Conservation (phyloP, 148 eudicot species). For the Suaeda aralocaspica region DNA sequence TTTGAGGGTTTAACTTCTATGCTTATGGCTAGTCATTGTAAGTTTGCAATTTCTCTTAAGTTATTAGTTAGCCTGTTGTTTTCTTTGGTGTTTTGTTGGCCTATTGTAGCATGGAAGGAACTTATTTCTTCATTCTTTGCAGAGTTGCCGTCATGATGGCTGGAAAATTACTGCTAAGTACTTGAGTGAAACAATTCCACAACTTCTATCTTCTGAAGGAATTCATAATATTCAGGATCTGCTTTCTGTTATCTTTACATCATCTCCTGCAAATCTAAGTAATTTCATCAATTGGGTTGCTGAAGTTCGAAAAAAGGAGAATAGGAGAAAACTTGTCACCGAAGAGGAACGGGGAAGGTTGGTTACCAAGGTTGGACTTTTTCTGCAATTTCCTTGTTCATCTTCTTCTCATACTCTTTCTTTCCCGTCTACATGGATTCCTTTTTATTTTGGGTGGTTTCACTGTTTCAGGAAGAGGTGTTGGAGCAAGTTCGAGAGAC, state of each 20-base stretch:
- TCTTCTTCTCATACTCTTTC: background rate
- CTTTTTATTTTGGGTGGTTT: background rate
- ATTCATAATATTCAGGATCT: slow-evolving; percentile 34
- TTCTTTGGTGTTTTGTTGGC: background rate
- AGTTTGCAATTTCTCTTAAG: background rate
- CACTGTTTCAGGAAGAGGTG: slow-evolving; percentile 38
- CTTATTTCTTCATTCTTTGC: slow-evolving; percentile 11
- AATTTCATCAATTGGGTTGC: slow-evolving; percentile 46
- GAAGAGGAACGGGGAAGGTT: slow-evolving; percentile 41
- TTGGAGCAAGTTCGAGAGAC: slow-evolving; percentile 45
- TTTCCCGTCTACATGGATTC: background rate
- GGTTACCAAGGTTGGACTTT: slow-evolving; percentile 30
- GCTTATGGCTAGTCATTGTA: background rate
- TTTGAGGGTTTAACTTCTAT: background rate
- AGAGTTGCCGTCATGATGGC: slow-evolving; percentile 41
- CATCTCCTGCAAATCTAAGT: slow-evolving; percentile 32
- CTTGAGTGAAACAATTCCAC: slow-evolving; percentile 34
- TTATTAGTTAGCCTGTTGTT: background rate
- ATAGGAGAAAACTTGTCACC: slow-evolving; percentile 22
- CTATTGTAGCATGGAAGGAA: background rate
- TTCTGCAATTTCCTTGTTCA: background rate
- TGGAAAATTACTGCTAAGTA: slow-evolving; percentile 36
- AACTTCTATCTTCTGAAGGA: slow-evolving; percentile 32
- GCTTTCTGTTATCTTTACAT: slow-evolving; percentile 32
- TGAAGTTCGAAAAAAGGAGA: slow-evolving; percentile 38